Evolutionary conservation across 2,329 filamentous ascomycete species (phyloP).

Genomic region (Penicillium sp.): DNA sequence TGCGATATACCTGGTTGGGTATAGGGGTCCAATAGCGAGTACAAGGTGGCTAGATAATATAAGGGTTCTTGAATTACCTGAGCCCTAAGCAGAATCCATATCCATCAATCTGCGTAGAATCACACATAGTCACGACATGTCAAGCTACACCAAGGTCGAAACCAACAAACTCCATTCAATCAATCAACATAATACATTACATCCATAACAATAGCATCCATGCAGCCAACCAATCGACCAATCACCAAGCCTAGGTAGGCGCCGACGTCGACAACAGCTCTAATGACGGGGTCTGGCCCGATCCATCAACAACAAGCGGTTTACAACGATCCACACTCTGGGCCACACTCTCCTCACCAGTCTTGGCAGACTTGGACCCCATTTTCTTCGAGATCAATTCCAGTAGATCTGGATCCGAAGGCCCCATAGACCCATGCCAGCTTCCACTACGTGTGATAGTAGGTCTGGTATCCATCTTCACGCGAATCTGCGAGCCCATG

Average conservation of each 20-base stretch:
- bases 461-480: constrained; percentile 31
- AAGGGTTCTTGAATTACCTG: no score
- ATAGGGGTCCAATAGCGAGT: no score
- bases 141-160: no score
- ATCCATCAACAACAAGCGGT: constrained; percentile 25
- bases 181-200: constrained; percentile 13
- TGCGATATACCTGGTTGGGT: no score
- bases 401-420: not conserved
- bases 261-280: constrained; percentile 17
- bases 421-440: constrained; percentile 10
- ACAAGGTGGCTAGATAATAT: no score
- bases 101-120: no score
- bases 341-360: not conserved
- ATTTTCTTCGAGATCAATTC: not conserved
- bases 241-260: constrained; percentile 6
- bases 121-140: no score
- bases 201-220: not conserved
- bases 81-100: no score
- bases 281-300: constrained; percentile 18
- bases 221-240: not conserved
- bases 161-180: not conserved
- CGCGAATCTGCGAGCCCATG: constrained; percentile 33
- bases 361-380: not conserved
- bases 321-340: not conserved
- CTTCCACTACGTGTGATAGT: constrained; percentile 11